phyloP scores from a whole-genome alignment of 2,329 filamentous ascomycete species.

The Neopestalotiopsis sp. region DNA sequence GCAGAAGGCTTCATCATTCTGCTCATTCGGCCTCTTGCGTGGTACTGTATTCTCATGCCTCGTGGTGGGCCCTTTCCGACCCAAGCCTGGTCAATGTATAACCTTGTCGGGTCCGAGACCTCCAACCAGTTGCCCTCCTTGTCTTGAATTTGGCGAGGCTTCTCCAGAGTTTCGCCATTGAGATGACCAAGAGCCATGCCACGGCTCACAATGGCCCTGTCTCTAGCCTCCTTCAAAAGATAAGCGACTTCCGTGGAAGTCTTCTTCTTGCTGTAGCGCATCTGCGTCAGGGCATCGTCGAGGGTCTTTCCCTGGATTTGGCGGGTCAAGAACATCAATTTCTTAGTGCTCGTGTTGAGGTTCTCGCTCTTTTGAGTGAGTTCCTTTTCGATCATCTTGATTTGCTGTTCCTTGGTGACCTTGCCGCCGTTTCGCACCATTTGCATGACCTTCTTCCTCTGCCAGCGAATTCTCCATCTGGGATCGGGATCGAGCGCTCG shows the following conservation, averaged over 20 bases:
- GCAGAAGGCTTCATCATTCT: constrained; percentile 75
- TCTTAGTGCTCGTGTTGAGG: constrained; percentile 89
- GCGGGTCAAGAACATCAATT: constrained; percentile 81
- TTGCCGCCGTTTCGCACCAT: constrained; percentile 73
- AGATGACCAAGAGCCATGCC: constrained; percentile 79
- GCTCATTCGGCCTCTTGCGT: constrained; percentile 76
- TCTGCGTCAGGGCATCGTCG: constrained; percentile 91
- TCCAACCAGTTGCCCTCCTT: constrained; percentile 77
- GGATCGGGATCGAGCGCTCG: constrained; percentile 78
- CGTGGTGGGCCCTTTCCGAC: constrained; percentile 77
- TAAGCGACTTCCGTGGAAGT: constrained; percentile 79
- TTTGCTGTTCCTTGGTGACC: constrained; percentile 67
- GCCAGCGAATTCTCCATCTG: constrained; percentile 72
- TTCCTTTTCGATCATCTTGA: constrained; percentile 68
- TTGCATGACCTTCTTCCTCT: constrained; percentile 83
- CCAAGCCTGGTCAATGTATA: constrained; percentile 95
- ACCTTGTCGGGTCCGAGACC: constrained; percentile 75
- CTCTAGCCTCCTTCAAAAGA: constrained; percentile 81
- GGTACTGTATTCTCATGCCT: constrained; percentile 65
- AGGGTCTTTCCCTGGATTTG: constrained; percentile 95
- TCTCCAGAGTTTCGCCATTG: constrained; percentile 44
- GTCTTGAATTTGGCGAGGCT: constrained; percentile 67
- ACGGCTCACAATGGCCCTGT: constrained; percentile 77
- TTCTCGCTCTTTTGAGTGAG: constrained; percentile 67
- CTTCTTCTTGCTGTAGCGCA: constrained; percentile 96